phyloP scores from a whole-genome alignment of 768 basidiomycete genomes.

The Xerocomus potaroensis region DNA sequence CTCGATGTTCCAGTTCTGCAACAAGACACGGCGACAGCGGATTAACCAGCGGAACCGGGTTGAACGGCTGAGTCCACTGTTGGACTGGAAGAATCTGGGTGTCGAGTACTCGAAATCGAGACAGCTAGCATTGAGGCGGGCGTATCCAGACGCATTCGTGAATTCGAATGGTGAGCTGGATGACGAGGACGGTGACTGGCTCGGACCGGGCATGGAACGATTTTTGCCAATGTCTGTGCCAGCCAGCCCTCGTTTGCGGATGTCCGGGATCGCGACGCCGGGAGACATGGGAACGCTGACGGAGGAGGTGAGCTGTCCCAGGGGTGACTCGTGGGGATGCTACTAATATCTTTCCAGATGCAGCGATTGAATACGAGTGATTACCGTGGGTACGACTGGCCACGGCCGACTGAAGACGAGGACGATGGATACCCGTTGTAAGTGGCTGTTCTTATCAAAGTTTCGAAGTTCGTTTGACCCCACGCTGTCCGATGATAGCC shows the following conservation, averaged over 20 bases:
- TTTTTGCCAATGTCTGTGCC: constrained; percentile 75
- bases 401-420: constrained; percentile 62
- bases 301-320: constrained; percentile 55
- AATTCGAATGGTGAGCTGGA: constrained; percentile 50
- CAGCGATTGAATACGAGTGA: constrained; percentile 82
- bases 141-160: constrained; percentile 92
- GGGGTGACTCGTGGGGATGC: neutral
- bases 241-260: constrained; percentile 78
- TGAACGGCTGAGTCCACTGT: constrained; percentile 84
- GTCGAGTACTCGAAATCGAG: constrained; percentile 96
- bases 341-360: constrained; percentile 52
- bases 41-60: constrained; percentile 99
- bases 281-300: constrained; percentile 90
- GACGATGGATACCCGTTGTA: constrained; percentile 91
- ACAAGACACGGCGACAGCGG: constrained; percentile 88
- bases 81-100: constrained; percentile 98
- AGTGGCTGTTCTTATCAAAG: constrained; percentile 31
- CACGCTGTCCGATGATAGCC: constrained; percentile 43
- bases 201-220: constrained; percentile 57
- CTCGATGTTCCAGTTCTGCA: constrained; percentile 69
- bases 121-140: constrained; percentile 85
- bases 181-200: constrained; percentile 37
- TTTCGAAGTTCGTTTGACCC: constrained; percentile 1
- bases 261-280: constrained; percentile 78
- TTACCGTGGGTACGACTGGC: constrained; percentile 63